Percentiles rank a stretch among this genome's conserved stretches.
Conservation (phyloP, 257 asterid species). For the Solanum pennellii region DNA sequence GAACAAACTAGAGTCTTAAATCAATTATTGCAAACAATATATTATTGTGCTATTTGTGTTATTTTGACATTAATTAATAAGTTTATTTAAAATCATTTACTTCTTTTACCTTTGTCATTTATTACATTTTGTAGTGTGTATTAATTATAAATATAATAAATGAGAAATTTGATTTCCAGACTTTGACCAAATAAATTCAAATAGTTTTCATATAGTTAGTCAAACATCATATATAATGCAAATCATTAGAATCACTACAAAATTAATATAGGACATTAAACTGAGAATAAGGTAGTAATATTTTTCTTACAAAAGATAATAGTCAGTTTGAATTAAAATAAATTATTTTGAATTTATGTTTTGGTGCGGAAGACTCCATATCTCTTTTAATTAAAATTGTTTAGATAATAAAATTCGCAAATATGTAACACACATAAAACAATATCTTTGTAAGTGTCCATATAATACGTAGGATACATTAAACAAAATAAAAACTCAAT, state of each 20-base stretch:
- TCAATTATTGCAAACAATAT: not conserved
- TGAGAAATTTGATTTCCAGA: not conserved
- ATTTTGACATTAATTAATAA: not conserved
- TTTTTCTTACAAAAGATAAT: not conserved
- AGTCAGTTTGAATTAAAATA: not conserved
- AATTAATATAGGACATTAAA: not conserved
- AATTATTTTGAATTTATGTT: not conserved
- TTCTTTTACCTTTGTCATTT: too few relatives aligned
- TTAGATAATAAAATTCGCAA: not conserved
- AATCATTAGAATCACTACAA: not conserved
- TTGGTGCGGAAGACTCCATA: too few relatives aligned
- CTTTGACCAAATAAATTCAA: not conserved
- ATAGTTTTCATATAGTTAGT: not conserved
- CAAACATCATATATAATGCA: not conserved
- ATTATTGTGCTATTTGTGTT: not conserved
- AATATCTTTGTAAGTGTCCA: too few relatives aligned
- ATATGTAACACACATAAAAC: not conserved
- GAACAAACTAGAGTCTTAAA: not conserved
- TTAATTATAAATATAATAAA: too few relatives aligned
- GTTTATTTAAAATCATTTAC: too few relatives aligned
- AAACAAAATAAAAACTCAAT: too few relatives aligned
- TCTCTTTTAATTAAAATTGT: not conserved
- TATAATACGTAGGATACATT: too few relatives aligned
- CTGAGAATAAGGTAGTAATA: not conserved
- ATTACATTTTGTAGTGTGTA: not conserved